Conservation (phyloP, 2,329 filamentous ascomycete genomes). For the Rutstroemia sydowiana region DNA sequence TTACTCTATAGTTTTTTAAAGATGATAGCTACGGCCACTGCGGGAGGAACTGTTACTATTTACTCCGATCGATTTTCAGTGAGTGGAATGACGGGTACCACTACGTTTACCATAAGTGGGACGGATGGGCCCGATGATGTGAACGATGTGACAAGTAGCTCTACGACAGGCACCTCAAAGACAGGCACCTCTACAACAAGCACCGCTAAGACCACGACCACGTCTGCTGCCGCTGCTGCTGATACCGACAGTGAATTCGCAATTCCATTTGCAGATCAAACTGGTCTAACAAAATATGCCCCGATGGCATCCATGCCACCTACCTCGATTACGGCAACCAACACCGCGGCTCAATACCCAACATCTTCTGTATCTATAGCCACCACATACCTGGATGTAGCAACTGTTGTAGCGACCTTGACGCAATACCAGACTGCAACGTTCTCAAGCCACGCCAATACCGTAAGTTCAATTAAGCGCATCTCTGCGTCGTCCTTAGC, state of each 20-base stretch:
- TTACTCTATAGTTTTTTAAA: constrained; percentile 45
- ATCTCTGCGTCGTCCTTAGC: background rate
- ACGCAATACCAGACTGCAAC: constrained; percentile 31
- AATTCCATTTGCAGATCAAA: constrained; percentile 31
- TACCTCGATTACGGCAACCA: constrained; percentile 33
- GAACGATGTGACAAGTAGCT: constrained; percentile 15
- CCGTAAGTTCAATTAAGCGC: constrained; percentile 23
- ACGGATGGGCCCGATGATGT: constrained; percentile 31
- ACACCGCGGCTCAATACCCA: constrained; percentile 30
- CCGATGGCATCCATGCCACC: constrained; percentile 34
- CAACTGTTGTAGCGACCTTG: constrained; percentile 30
- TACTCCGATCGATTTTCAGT: constrained; percentile 60
- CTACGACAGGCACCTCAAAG: background rate
- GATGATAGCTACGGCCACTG: constrained; percentile 47
- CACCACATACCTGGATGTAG: constrained; percentile 27
- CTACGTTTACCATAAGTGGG: constrained; percentile 31
- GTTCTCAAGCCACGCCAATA: constrained; percentile 31
- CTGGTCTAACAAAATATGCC: constrained; percentile 32
- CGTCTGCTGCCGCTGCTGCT: constrained; percentile 4
- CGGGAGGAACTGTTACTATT: constrained; percentile 48
- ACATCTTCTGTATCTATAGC: constrained; percentile 31
- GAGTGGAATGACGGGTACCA: constrained; percentile 52
- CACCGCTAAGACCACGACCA: constrained; percentile 1
- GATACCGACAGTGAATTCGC: constrained; percentile 19
- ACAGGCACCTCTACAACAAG: background rate